Conservation (phyloP, 768 basidiomycete species). For the Podaxis sp. region DNA sequence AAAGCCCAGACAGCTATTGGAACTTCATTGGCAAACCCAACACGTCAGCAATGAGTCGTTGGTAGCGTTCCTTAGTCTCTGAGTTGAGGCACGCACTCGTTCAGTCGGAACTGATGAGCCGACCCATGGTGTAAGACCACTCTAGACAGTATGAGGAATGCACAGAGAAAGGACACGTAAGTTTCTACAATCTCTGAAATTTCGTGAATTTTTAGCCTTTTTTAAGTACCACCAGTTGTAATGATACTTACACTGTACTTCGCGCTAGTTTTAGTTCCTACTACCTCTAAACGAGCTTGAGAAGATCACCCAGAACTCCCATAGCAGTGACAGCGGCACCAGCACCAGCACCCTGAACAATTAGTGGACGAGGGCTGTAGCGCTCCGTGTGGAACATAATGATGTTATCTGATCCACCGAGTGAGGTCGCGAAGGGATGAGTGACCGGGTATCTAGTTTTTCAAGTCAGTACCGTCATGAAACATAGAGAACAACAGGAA, state of each 20-base stretch:
- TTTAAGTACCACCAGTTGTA: too few relatives aligned
- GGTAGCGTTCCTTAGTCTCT: too few relatives aligned
- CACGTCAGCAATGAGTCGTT: too few relatives aligned
- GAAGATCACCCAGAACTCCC: slow-evolving; percentile 89
- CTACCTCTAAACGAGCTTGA: slow-evolving; percentile 47
- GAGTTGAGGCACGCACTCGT: too few relatives aligned
- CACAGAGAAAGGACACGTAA: too few relatives aligned
- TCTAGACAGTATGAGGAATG: too few relatives aligned
- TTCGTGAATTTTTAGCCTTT: too few relatives aligned
- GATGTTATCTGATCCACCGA: slow-evolving; percentile 97
- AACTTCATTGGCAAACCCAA: too few relatives aligned
- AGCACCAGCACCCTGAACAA: slow-evolving; percentile 94
- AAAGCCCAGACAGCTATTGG: too few relatives aligned
- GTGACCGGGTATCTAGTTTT: slow-evolving; percentile 71
- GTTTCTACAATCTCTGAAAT: too few relatives aligned
- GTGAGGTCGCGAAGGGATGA: slow-evolving; percentile 94
- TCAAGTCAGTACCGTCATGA: neutral
- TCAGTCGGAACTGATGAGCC: too few relatives aligned
- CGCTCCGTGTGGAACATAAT: slow-evolving; percentile 95
- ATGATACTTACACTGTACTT: neutral
- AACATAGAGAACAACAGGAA: neutral
- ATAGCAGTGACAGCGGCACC: slow-evolving; percentile 99
- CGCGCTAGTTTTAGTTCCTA: neutral
- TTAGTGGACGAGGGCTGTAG: slow-evolving; percentile 84
- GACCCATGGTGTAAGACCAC: too few relatives aligned